Evolutionary conservation across 441 rosid genomes (phyloP).

Genomic region (Erysimum cheiri): DNA sequence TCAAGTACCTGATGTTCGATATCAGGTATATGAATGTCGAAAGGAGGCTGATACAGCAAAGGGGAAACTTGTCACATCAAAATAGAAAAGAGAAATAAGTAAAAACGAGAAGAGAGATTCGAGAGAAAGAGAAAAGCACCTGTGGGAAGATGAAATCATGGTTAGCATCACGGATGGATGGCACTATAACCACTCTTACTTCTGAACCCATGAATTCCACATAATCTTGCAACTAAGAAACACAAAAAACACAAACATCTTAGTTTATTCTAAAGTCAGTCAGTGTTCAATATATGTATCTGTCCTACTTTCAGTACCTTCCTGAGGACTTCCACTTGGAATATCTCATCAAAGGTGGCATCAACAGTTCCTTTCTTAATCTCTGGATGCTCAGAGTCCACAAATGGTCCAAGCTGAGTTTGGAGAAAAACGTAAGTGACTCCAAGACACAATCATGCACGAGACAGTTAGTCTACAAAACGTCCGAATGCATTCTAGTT

Average conservation of each 20-base stretch:
- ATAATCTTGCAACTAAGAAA: constrained; percentile 83
- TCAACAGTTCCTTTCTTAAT: constrained; percentile 70
- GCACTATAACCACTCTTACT: constrained; percentile 72
- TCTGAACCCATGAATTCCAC: constrained; percentile 77
- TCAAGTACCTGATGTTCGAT: constrained; percentile 68
- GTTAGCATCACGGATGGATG: constrained; percentile 90
- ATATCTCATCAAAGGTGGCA: constrained; percentile 69
- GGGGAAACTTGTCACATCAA: background rate
- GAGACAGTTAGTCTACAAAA: constrained; percentile 4
- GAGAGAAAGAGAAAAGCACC: constrained; percentile 51
- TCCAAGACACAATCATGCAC: constrained; percentile 30
- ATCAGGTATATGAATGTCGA: constrained; percentile 58
- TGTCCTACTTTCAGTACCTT: constrained; percentile 54
- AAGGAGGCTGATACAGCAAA: constrained; percentile 71
- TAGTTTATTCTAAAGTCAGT: constrained; percentile 14
- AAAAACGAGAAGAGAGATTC: background rate
- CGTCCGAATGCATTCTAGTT: constrained; percentile 15
- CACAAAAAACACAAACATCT: constrained; percentile 6
- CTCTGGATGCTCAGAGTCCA: constrained; percentile 87
- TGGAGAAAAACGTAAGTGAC: constrained; percentile 23
- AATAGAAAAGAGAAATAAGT: background rate
- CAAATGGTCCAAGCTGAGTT: constrained; percentile 88
- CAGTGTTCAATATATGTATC: constrained; percentile 10
- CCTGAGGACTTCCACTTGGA: constrained; percentile 62
- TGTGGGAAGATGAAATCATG: constrained; percentile 97